These are phyloP conservation scores for Gnomoniopsis smithogilvyi DNA, from an alignment of 2,329 filamentous ascomycete genomes.

Conservation along the genomic window DNA sequence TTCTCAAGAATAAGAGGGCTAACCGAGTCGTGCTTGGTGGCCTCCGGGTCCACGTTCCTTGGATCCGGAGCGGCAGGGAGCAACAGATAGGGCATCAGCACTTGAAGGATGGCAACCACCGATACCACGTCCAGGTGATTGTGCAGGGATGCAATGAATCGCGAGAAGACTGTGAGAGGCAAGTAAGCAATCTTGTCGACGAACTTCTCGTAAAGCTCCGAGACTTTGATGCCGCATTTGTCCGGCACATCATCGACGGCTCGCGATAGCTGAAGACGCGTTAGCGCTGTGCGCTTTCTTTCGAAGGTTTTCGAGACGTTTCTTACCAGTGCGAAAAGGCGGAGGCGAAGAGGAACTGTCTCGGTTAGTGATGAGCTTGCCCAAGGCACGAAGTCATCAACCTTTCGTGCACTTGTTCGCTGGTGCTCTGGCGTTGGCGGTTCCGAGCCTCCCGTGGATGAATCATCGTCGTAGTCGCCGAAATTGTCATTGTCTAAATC, in stretches of 20 bases:
- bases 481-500: slow-evolving; percentile 59
- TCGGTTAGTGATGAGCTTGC: slow-evolving; percentile 41
- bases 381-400: slow-evolving; percentile 9
- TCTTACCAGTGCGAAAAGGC: slow-evolving; percentile 56
- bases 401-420: slow-evolving; percentile 31
- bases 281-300: slow-evolving; percentile 18
- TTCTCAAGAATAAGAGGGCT: slow-evolving; percentile 45
- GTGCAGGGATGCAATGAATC: slow-evolving; percentile 45
- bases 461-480: slow-evolving; percentile 55
- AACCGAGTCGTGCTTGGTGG: slow-evolving; percentile 35
- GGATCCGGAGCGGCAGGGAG: slow-evolving; percentile 42
- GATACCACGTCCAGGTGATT: slow-evolving; percentile 34
- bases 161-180: slow-evolving; percentile 54
- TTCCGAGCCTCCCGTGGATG: slow-evolving; percentile 44
- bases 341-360: slow-evolving; percentile 59
- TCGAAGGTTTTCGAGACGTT: not conserved
- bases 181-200: slow-evolving; percentile 55
- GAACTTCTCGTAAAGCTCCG: slow-evolving; percentile 58
- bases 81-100: slow-evolving; percentile 42
- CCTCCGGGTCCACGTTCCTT: slow-evolving; percentile 32
- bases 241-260: slow-evolving; percentile 43
- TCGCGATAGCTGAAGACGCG: slow-evolving; percentile 36
- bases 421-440: slow-evolving; percentile 41
- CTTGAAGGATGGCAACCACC: slow-evolving; percentile 43
- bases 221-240: slow-evolving; percentile 34